Evolutionary conservation across 2,329 filamentous ascomycete species (phyloP).

Genomic region (Cytospora schulzeri): DNA sequence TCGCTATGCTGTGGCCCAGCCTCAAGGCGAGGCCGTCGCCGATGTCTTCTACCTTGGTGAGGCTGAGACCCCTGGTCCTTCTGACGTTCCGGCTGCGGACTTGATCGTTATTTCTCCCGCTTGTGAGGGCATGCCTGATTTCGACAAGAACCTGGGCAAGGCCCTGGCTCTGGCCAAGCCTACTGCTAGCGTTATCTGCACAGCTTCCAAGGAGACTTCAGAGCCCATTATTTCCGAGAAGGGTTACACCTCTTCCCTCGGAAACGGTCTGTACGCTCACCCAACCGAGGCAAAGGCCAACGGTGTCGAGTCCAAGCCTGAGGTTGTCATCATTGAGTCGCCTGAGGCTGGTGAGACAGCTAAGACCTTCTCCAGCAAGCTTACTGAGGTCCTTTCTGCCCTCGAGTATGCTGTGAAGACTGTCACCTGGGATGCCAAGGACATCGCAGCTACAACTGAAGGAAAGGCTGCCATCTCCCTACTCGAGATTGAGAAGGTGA

Average conservation of each 20-base stretch:
- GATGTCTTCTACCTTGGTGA: slow-evolving; percentile 23
- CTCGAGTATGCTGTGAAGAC: slow-evolving; percentile 21
- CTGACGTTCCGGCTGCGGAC: slow-evolving; percentile 17
- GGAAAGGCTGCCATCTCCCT: slow-evolving; percentile 18
- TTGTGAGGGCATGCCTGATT: not conserved
- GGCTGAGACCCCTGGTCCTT: slow-evolving; percentile 16
- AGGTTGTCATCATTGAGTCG: slow-evolving; percentile 22
- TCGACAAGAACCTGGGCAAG: slow-evolving; percentile 17
- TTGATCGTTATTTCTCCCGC: slow-evolving; percentile 22
- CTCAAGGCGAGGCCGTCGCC: not conserved
- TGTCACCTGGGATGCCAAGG: slow-evolving; percentile 14
- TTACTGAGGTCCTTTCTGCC: slow-evolving; percentile 14
- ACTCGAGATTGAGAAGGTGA: slow-evolving; percentile 21
- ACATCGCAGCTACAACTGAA: slow-evolving; percentile 12
- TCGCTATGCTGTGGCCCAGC: slow-evolving; percentile 17
- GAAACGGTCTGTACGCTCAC: slow-evolving; percentile 16
- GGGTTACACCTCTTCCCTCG: slow-evolving; percentile 14
- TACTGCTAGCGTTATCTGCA: slow-evolving; percentile 20
- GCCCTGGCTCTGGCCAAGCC: slow-evolving; percentile 19
- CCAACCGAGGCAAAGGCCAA: slow-evolving; percentile 16
- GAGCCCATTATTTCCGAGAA: slow-evolving; percentile 10
- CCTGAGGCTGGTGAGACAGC: slow-evolving; percentile 4
- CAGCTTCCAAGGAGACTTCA: slow-evolving; percentile 3
- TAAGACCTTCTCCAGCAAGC: slow-evolving; percentile 18
- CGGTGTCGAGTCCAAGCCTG: slow-evolving; percentile 17